Evolutionary conservation across 129 eudicot genomes (phyloP), one percentile per base, ranked within the genome.

Genomic region (Heracleum sosnowskyi): DNA sequence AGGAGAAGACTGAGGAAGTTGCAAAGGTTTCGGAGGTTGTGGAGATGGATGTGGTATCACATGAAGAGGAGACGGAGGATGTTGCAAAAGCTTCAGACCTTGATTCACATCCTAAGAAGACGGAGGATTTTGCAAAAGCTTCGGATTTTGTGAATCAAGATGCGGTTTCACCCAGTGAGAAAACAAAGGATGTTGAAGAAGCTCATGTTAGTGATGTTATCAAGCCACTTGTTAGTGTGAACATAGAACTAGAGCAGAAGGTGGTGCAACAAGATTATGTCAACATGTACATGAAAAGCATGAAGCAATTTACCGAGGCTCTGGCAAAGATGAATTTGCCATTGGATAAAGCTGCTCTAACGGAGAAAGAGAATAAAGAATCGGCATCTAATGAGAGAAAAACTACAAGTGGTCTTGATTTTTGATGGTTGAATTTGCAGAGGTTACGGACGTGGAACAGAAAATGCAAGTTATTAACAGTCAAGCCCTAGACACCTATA

Each of bases 301-400:
- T 86, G 90, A 75, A 86, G 78, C 87, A 86, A 72, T 86, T 86
- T 82, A 84, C 84, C 0, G 90, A 86, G 75, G 87, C 87, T 37
- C 64, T 86, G 49, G 85, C 83, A 24, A 83, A 83, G 33, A 86
- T 83, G 89, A 83, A 83, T 40, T 81, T 83, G 64, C 89, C 89
- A 1, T 20, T 81, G 39, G 83, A 81, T 69, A 83, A 53, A 24
- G 36, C 73, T 18, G 76, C 74, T 77, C 60, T 75, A 42, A 77
- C 73, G 72, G 60, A 72, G 46, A 36, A 69, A 17, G 89, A 57
- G 73, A 60, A 55, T n/a, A 44, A 69, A 8, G 89, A 57, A 22
- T 83, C 85, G 16, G 78, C 64, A n/a, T n/a, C n/a, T n/a, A n/a
- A n/a, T n/a, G n/a, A n/a, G n/a, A n/a, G n/a, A n/a, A n/a, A n/a